Evolutionary conservation across 2,329 filamentous ascomycete genomes (phyloP), one percentile per base, ranked within the genome.

Genomic region (Aspergillus luchuensis): DNA sequence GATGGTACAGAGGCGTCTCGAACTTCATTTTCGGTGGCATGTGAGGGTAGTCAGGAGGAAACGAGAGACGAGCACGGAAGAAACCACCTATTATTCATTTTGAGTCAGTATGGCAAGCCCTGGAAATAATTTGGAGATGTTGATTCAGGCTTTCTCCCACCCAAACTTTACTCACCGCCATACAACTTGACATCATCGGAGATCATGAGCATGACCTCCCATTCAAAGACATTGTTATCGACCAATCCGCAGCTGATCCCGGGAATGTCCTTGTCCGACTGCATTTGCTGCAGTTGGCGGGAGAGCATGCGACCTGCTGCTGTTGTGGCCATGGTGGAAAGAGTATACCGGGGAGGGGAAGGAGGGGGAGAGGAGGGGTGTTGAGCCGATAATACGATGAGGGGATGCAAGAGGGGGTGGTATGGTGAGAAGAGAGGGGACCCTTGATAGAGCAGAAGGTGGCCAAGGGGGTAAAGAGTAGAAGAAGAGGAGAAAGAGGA

Each of bases 171-270:
- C 86, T 60, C 79, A 94, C 93, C 93, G 71, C 93, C 93, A 71
- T 97, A 97, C 77, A 91, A 91, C 79, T 93, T 94, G 79, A 91
- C 93, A 73, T 96, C 92, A 70, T 97, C 93, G 64, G 87, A 92
- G 67, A 98, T 94, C 94, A 99, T 98, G 63, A 99, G 87, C 91
- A 97, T 97, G 19, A 98, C 92, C 78, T 98, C 93, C 95, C 95
- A 99, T 81, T 96, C 91, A 67, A 97, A 97, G 8, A 98, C 88
- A 74, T 96, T 90, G 76, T 90, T 91, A 71, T 89, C 88, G 56
- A 93, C 88, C 47, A 99, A 82, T 0, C 95, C 95, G 71, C 92
- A 96, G 63, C 92, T 97, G 72, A 98, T 97, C 56, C 94, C 95
- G 0, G 92, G 92, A 50, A 98, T 90, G 77, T 97, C 92, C 74